phyloP scores from a whole-genome alignment of 805 yeast species.

The Ogataea polymorpha region DNA sequence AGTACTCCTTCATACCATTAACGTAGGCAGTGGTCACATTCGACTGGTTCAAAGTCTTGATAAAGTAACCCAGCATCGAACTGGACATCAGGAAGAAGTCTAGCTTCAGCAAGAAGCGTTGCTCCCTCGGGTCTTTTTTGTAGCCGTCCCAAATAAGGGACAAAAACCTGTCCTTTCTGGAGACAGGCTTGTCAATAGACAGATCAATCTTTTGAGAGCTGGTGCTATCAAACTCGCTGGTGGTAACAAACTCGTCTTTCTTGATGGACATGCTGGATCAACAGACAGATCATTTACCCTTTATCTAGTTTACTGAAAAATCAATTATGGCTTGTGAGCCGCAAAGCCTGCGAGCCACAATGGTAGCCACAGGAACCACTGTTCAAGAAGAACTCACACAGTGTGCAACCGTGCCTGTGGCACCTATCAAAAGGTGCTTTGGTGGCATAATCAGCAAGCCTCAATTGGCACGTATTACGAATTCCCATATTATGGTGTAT shows the following conservation, averaged over 20 bases:
- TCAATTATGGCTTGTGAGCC: background rate
- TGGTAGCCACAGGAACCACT: slow-evolving; percentile 1
- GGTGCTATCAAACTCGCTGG: background rate
- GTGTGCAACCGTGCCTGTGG: too few relatives aligned
- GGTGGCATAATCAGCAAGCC: background rate
- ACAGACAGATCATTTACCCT: background rate
- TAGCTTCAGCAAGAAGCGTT: slow-evolving; percentile 42
- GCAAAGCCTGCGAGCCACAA: background rate
- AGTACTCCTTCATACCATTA: slow-evolving; percentile 56
- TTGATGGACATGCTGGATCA: background rate
- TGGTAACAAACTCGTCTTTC: background rate
- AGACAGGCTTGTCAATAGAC: background rate
- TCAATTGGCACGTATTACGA: background rate
- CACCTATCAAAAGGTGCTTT: background rate
- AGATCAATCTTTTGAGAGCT: slow-evolving; percentile 3
- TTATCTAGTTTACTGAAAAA: background rate
- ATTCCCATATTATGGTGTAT: background rate
- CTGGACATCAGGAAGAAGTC: slow-evolving; percentile 47
- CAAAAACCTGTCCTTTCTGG: background rate
- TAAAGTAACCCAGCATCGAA: slow-evolving; percentile 61
- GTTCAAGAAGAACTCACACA: background rate
- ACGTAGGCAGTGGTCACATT: slow-evolving; percentile 64
- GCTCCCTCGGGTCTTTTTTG: slow-evolving; percentile 38
- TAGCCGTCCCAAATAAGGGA: slow-evolving; percentile 28
- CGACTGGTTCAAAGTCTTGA: slow-evolving; percentile 58